A percentile compares a stretch with the other conserved stretches of the same genome.
Evolutionary conservation across 768 basidiomycete species (phyloP).

Genomic region (Leucosporidium creatinivorum): DNA sequence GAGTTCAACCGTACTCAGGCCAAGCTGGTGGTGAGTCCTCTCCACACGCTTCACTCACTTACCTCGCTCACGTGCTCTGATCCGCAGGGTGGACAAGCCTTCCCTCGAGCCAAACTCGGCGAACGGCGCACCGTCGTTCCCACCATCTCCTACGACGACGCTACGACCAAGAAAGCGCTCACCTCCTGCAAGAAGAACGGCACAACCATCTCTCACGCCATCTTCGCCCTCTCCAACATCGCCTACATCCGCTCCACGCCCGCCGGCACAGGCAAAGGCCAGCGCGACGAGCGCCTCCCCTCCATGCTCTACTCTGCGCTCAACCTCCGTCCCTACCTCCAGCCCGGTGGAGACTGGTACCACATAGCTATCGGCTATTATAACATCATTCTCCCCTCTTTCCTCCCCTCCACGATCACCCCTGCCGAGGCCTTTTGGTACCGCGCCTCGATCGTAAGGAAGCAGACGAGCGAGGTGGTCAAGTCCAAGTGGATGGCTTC

Average conservation of each 20-base stretch:
- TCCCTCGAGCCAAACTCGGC: slow-evolving; percentile 49
- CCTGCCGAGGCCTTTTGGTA: slow-evolving; percentile 59
- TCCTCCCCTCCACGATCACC: slow-evolving; percentile 42
- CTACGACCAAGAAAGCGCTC: slow-evolving; percentile 57
- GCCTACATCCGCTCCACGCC: slow-evolving; percentile 58
- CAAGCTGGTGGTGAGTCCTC: slow-evolving; percentile 51
- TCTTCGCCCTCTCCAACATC: slow-evolving; percentile 68
- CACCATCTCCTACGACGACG: slow-evolving; percentile 54
- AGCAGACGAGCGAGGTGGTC: slow-evolving; percentile 59
- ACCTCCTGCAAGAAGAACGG: slow-evolving; percentile 62
- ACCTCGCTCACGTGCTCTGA: too few relatives aligned
- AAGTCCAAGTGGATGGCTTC: slow-evolving; percentile 58
- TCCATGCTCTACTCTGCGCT: slow-evolving; percentile 82
- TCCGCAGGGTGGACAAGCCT: slow-evolving; percentile 62
- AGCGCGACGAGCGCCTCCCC: slow-evolving; percentile 9
- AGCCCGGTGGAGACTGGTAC: slow-evolving; percentile 20
- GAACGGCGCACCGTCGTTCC: slow-evolving; percentile 56
- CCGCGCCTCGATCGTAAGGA: slow-evolving; percentile 60
- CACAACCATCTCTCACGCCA: slow-evolving; percentile 65
- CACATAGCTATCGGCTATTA: slow-evolving; percentile 31
- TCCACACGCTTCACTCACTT: too few relatives aligned
- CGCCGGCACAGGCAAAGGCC: slow-evolving; percentile 37
- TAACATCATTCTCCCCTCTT: slow-evolving; percentile 61
- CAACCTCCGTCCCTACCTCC: slow-evolving; percentile 60
- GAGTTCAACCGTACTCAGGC: slow-evolving; percentile 55